phyloP scores from a whole-genome alignment of 2,329 filamentous ascomycete genomes.

The Cylindrodendrum hubeiense region DNA sequence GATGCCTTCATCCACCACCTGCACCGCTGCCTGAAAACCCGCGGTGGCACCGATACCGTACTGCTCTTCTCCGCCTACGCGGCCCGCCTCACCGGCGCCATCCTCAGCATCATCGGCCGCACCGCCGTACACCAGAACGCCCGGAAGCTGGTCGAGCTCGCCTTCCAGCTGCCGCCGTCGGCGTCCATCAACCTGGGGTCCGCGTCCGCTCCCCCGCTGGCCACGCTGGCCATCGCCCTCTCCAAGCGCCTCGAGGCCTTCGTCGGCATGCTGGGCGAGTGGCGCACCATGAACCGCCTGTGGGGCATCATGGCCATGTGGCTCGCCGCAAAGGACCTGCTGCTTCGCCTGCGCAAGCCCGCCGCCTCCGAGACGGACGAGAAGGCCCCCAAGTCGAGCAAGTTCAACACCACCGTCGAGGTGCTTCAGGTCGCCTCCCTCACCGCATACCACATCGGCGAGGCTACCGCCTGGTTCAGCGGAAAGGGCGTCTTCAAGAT shows the following conservation, averaged over 20 bases:
- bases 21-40: slow-evolving; percentile 74
- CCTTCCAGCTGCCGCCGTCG: slow-evolving; percentile 63
- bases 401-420: slow-evolving; percentile 63
- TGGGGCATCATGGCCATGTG: slow-evolving; percentile 84
- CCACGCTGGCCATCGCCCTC: slow-evolving; percentile 61
- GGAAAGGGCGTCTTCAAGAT: slow-evolving; percentile 77
- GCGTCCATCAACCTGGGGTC: slow-evolving; percentile 60
- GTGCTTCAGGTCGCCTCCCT: slow-evolving; percentile 78
- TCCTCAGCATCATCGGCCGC: slow-evolving; percentile 66
- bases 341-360: slow-evolving; percentile 42
- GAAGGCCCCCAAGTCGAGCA: slow-evolving; percentile 45
- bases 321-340: slow-evolving; percentile 70
- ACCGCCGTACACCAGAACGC: slow-evolving; percentile 68
- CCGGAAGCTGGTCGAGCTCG: slow-evolving; percentile 64
- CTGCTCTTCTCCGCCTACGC: slow-evolving; percentile 78
- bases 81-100: slow-evolving; percentile 65
- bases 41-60: slow-evolving; percentile 76
- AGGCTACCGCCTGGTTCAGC: slow-evolving; percentile 85
- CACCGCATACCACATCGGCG: slow-evolving; percentile 79
- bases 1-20: slow-evolving; percentile 69
- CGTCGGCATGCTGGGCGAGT: slow-evolving; percentile 75
- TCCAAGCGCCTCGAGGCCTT: slow-evolving; percentile 70
- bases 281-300: slow-evolving; percentile 78
- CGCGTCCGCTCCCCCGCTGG: slow-evolving; percentile 52
- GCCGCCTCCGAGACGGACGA: slow-evolving; percentile 53